phyloP scores from a whole-genome alignment of 176 grass and related monocot genomes.

The Lolium perenne region DNA sequence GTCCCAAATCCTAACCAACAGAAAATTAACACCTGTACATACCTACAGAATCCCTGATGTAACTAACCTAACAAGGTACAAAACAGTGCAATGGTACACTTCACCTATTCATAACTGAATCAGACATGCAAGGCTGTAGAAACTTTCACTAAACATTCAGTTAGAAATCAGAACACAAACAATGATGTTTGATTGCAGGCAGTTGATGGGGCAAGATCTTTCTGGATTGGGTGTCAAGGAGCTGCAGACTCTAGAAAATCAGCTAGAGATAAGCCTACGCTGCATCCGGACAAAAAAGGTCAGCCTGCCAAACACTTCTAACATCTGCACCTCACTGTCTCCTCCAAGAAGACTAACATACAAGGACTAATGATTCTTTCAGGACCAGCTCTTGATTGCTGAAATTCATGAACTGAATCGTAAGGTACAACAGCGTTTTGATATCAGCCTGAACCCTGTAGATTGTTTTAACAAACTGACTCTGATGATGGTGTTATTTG shows the following conservation, averaged over 20 bases:
- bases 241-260: slow-evolving; percentile 73
- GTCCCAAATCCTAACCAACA: background rate
- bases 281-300: slow-evolving; percentile 74
- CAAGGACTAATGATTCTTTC: slow-evolving; percentile 25
- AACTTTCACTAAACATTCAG: background rate
- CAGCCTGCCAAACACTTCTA: slow-evolving; percentile 24
- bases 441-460: background rate
- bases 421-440: slow-evolving; percentile 53
- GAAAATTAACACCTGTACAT: background rate
- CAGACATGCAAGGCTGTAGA: background rate
- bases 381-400: slow-evolving; percentile 78
- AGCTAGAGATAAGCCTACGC: slow-evolving; percentile 66
- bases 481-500: slow-evolving; percentile 41
- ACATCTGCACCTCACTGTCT: background rate
- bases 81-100: background rate
- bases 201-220: slow-evolving; percentile 81
- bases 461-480: slow-evolving; percentile 37
- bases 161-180: background rate
- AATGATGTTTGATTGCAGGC: slow-evolving; percentile 42
- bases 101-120: background rate
- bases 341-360: slow-evolving; percentile 41
- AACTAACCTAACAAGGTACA: background rate
- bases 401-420: slow-evolving; percentile 79
- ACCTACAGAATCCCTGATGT: slow-evolving; percentile 9
- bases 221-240: slow-evolving; percentile 68